Conservation (phyloP, 148 eudicot species). For the Rhododendron vialii region DNA sequence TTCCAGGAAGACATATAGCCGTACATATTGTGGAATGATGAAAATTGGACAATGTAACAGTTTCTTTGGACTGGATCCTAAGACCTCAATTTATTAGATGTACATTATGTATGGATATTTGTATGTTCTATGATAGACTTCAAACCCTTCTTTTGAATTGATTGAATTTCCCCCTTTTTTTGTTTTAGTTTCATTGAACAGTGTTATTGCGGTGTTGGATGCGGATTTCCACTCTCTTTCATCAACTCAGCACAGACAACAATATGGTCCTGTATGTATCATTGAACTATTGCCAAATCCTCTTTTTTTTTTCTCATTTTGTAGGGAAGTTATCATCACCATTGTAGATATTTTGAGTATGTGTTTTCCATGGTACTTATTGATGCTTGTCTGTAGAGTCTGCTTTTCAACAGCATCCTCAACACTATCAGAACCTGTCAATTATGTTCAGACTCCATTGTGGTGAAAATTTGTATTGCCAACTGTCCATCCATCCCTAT, state of each 20-base stretch:
- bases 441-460: background rate
- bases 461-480: background rate
- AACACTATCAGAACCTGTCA: background rate
- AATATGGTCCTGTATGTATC: slow-evolving; percentile 88
- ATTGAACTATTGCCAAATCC: background rate
- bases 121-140: background rate
- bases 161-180: background rate
- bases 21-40: background rate
- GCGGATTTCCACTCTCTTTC: slow-evolving; percentile 98
- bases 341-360: background rate
- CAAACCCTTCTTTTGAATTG: background rate
- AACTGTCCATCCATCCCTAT: background rate
- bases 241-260: slow-evolving; percentile 88
- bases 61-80: background rate
- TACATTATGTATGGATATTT: background rate
- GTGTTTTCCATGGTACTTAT: background rate
- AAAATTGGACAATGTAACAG: background rate
- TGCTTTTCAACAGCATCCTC: background rate
- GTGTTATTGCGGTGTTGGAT: slow-evolving; percentile 96
- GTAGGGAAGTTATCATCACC: background rate
- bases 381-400: background rate
- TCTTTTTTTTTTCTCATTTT: background rate
- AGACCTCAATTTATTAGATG: background rate
- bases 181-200: slow-evolving; percentile 83
- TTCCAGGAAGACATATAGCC: background rate